Percentiles rank a stretch among this genome's conserved stretches.
Conservation (phyloP, 768 basidiomycete genomes). For the Suillus spraguei region DNA sequence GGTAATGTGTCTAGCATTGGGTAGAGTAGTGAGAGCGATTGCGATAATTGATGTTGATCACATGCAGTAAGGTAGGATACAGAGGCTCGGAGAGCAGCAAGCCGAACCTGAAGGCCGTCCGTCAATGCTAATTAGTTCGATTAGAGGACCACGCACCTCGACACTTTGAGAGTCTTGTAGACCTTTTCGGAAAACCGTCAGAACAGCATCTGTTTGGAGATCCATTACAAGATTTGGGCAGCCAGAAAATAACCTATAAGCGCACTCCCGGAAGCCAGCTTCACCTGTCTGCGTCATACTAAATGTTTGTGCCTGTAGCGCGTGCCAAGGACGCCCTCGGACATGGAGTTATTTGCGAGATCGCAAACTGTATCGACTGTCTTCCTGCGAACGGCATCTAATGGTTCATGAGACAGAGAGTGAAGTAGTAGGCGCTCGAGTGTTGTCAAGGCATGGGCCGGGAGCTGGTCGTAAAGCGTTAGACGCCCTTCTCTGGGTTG, state of each 20-base stretch:
- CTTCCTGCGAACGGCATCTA: conserved; percentile 63
- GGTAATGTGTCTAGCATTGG: conserved; percentile 80
- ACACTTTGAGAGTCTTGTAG: conserved; percentile 67
- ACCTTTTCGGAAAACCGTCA: conserved; percentile 67
- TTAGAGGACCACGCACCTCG: conserved; percentile 42
- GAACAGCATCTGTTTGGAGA: conserved; percentile 69
- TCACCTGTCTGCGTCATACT: conserved; percentile 50
- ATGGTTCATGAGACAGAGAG: conserved; percentile 63
- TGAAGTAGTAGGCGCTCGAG: conserved; percentile 75
- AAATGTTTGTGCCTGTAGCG: conserved; percentile 72
- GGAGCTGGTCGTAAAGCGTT: conserved; percentile 80
- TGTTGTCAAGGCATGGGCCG: conserved; percentile 61
- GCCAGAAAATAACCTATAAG: conserved; percentile 72
- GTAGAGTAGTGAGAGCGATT: conserved; percentile 59
- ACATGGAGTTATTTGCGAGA: conserved; percentile 74
- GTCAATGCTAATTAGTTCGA: conserved; percentile 9
- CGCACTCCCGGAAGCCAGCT: conserved; percentile 53
- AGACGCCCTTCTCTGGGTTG: conserved; percentile 40
- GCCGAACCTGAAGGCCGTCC: conserved; percentile 55
- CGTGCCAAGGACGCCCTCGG: conserved; percentile 82
- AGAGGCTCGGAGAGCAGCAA: conserved; percentile 70
- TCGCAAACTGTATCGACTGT: conserved; percentile 77
- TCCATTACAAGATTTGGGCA: conserved; percentile 79
- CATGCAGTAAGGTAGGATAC: conserved; percentile 68
- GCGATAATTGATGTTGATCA: conserved; percentile 62